A percentile compares a stretch with the other conserved stretches of the same genome.
Evolutionary conservation across 345 rosid species (phyloP).

Genomic region (Hevea brasiliensis): DNA sequence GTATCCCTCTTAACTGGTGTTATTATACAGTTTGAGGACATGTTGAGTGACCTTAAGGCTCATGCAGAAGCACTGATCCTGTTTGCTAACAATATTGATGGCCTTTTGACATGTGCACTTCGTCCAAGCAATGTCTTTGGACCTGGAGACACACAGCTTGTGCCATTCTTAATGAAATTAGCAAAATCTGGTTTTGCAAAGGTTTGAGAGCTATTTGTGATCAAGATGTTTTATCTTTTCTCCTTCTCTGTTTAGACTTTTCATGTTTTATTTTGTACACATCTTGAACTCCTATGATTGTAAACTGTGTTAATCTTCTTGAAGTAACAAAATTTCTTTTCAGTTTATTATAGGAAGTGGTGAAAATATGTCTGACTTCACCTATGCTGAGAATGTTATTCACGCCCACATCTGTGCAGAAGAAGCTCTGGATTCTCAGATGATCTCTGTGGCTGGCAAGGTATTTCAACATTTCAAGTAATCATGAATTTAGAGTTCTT

Average conservation of each 20-base stretch:
- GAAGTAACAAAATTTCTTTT: slow-evolving; percentile 45
- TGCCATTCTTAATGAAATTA: slow-evolving; percentile 57
- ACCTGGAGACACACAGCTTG: slow-evolving; percentile 65
- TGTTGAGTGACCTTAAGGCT: slow-evolving; percentile 78
- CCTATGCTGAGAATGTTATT: slow-evolving; percentile 78
- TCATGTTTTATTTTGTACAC: neutral
- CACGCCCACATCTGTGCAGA: slow-evolving; percentile 83
- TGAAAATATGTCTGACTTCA: slow-evolving; percentile 86
- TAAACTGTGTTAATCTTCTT: neutral
- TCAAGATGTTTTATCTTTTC: slow-evolving; percentile 6
- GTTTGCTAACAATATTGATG: slow-evolving; percentile 69
- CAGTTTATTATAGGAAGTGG: slow-evolving; percentile 87
- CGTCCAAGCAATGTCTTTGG: slow-evolving; percentile 92
- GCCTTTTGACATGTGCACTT: slow-evolving; percentile 86
- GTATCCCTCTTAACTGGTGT: slow-evolving; percentile 24
- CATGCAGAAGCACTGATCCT: slow-evolving; percentile 82
- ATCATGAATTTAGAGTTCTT: neutral
- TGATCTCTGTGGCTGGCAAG: slow-evolving; percentile 87
- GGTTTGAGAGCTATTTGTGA: slow-evolving; percentile 48
- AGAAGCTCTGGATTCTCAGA: slow-evolving; percentile 68
- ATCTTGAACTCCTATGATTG: neutral
- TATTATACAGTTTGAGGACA: slow-evolving; percentile 58
- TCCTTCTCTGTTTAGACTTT: neutral
- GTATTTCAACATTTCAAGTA: slow-evolving; percentile 35
- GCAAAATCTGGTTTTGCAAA: slow-evolving; percentile 84